These are phyloP conservation scores for Cetradonia linearis DNA, from an alignment of 495 filamentous ascomycete species.

Conservation along the genomic window DNA sequence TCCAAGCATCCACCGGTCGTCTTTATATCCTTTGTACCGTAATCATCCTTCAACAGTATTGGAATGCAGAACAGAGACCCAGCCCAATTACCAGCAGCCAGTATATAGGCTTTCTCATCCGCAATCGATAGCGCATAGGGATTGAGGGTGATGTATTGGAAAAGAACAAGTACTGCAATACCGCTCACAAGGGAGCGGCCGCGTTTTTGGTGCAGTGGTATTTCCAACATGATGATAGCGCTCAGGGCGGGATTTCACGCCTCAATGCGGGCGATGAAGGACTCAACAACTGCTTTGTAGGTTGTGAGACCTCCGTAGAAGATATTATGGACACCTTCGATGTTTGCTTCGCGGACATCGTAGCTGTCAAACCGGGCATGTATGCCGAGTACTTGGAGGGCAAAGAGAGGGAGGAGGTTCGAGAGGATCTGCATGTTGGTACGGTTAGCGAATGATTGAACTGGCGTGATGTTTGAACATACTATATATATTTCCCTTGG, in stretches of 20 bases:
- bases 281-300: constrained; percentile 42
- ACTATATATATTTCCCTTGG: too few relatives aligned
- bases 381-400: background rate
- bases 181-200: too few relatives aligned
- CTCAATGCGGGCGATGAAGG: constrained; percentile 47
- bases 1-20: constrained; percentile 47
- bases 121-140: constrained; percentile 40
- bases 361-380: constrained; percentile 7
- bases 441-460: too few relatives aligned
- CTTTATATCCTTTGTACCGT: constrained; percentile 39
- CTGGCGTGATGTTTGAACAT: too few relatives aligned
- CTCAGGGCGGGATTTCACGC: constrained; percentile 46
- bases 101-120: constrained; percentile 35
- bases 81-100: constrained; percentile 36
- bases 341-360: constrained; percentile 46
- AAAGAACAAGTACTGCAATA: too few relatives aligned
- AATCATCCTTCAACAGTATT: constrained; percentile 55
- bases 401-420: background rate
- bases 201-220: too few relatives aligned
- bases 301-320: constrained; percentile 40
- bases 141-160: constrained; percentile 43
- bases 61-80: constrained; percentile 48
- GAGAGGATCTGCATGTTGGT: constrained; percentile 1
- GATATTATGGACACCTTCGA: constrained; percentile 42
- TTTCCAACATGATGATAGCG: too few relatives aligned